A percentile compares a stretch with the other conserved stretches of the same genome.
Conservation (phyloP, 345 rosid species). For the Corchorus capsularis region DNA sequence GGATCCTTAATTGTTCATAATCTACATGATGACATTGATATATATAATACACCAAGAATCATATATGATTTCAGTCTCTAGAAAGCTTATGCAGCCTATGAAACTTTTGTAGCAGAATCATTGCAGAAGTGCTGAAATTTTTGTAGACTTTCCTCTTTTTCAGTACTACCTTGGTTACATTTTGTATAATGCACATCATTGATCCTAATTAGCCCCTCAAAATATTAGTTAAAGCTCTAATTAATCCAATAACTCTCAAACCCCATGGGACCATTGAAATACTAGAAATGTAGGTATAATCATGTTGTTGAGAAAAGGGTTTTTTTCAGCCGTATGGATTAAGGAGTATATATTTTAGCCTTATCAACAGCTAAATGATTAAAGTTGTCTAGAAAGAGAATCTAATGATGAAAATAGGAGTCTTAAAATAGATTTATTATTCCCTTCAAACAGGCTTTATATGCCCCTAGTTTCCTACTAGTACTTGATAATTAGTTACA, state of each 20-base stretch:
- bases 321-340: not conserved
- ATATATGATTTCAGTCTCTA: not conserved
- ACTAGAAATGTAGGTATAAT: not conserved
- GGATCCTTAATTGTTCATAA: too few species aligned
- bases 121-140: not conserved
- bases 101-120: not conserved
- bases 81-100: not conserved
- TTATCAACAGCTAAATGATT: not conserved
- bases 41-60: not conserved
- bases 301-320: not conserved
- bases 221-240: not conserved
- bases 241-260: not conserved
- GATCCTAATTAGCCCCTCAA: not conserved
- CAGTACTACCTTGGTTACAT: not conserved
- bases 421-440: not conserved
- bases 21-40: not conserved
- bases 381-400: not conserved
- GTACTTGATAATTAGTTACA: not conserved
- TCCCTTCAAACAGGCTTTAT: not conserved
- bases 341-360: not conserved
- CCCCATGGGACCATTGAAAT: not conserved
- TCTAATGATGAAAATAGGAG: constrained; percentile 3
- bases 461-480: not conserved
- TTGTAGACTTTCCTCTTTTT: not conserved
- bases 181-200: not conserved